Evolutionary conservation across 768 basidiomycete species (phyloP).

Genomic region (Tubosaeta brunneosetosa): DNA sequence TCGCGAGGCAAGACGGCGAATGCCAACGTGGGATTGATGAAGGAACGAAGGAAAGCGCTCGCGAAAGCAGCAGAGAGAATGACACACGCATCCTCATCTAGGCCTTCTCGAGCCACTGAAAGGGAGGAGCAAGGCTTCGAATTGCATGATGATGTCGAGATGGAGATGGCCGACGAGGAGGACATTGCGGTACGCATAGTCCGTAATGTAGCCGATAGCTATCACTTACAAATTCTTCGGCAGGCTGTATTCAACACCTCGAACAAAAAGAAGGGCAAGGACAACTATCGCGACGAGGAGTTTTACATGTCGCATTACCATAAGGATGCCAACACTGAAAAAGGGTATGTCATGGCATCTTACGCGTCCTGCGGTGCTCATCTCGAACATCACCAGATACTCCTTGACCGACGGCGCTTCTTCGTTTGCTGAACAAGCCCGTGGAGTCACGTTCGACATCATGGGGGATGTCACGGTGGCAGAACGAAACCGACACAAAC

Average conservation of each 20-base stretch:
- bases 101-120: conserved; percentile 31
- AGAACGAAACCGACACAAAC: conserved; percentile 53
- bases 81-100: conserved; percentile 24
- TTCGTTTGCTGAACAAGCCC: conserved; percentile 80
- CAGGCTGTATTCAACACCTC: conserved; percentile 66
- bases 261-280: conserved; percentile 39
- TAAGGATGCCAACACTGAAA: conserved; percentile 81
- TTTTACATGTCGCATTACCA: conserved; percentile 94
- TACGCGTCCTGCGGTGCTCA: background rate
- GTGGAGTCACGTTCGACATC: conserved; percentile 76
- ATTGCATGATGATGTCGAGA: conserved; percentile 25
- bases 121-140: conserved; percentile 32
- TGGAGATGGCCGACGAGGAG: conserved; percentile 76
- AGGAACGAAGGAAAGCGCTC: conserved; percentile 76
- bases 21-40: conserved; percentile 75
- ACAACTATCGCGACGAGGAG: conserved; percentile 67
- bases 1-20: conserved; percentile 58
- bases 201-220: background rate
- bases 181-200: conserved; percentile 57
- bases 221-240: conserved; percentile 8
- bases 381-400: conserved; percentile 49
- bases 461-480: conserved; percentile 61
- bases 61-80: conserved; percentile 56
- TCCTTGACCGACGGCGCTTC: conserved; percentile 85
- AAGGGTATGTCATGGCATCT: conserved; percentile 60